Evolutionary conservation across 768 basidiomycete genomes (phyloP).

Genomic region (Trametes cingulata): DNA sequence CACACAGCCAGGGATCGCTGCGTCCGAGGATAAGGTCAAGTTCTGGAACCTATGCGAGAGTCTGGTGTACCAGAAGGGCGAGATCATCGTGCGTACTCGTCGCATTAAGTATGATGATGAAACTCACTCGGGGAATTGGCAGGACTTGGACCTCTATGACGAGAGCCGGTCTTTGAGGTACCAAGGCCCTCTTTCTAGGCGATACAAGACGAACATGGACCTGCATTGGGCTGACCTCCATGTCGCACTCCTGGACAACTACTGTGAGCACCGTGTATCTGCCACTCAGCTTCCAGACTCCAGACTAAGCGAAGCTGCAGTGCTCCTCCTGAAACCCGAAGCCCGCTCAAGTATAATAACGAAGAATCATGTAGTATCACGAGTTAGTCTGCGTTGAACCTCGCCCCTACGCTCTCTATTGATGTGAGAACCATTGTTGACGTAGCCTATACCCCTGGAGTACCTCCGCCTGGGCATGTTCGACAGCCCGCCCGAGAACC

Average conservation of each 20-base stretch:
- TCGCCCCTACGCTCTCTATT: background rate
- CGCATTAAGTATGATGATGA: background rate
- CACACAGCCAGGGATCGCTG: conserved; percentile 87
- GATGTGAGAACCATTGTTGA: background rate
- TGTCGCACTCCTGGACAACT: conserved; percentile 74
- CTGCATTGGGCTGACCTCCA: conserved; percentile 63
- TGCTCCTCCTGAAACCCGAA: conserved; percentile 66
- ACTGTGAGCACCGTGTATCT: conserved; percentile 48
- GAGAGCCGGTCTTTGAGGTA: conserved; percentile 73
- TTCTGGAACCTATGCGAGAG: conserved; percentile 81
- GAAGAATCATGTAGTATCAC: conserved; percentile 58
- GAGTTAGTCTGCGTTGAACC: conserved; percentile 47
- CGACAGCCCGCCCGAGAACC: conserved; percentile 54
- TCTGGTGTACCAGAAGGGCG: conserved; percentile 71
- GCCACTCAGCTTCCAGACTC: background rate
- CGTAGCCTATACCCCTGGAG: conserved; percentile 76
- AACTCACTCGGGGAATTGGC: background rate
- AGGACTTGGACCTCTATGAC: conserved; percentile 85
- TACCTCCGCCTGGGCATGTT: conserved; percentile 76
- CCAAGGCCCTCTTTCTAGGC: conserved; percentile 62
- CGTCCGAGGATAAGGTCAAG: conserved; percentile 89
- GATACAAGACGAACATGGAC: conserved; percentile 61
- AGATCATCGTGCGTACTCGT: conserved; percentile 69
- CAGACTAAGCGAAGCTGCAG: conserved; percentile 35
- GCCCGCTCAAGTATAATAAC: conserved; percentile 47